Conservation (phyloP, 2,329 filamentous ascomycete genomes). For the Xylariales sp. region DNA sequence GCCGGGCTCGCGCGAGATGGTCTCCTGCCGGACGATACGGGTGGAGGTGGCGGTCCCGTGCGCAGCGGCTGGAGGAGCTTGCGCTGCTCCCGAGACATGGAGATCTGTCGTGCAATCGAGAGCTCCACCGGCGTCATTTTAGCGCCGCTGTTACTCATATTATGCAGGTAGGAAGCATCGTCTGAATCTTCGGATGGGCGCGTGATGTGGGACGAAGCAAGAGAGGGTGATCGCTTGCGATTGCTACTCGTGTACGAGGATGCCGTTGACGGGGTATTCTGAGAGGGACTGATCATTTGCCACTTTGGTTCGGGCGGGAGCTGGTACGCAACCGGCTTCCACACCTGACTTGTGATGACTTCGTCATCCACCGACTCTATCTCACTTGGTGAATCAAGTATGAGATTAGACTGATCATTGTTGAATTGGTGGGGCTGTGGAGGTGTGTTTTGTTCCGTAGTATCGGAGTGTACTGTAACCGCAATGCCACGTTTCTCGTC, state of each 20-base stretch:
- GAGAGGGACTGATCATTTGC: slow-evolving; percentile 59
- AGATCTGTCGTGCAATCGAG: slow-evolving; percentile 76
- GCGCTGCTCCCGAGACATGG: slow-evolving; percentile 70
- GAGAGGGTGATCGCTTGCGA: slow-evolving; percentile 49
- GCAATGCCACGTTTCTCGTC: slow-evolving; percentile 40
- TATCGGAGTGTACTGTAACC: slow-evolving; percentile 42
- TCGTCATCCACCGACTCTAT: slow-evolving; percentile 44
- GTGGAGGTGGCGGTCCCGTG: slow-evolving; percentile 42
- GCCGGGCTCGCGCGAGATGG: slow-evolving; percentile 24
- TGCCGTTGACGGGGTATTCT: slow-evolving; percentile 49
- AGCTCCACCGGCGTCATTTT: slow-evolving; percentile 68
- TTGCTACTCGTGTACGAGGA: slow-evolving; percentile 43
- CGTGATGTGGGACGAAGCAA: slow-evolving; percentile 50
- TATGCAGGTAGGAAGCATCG: slow-evolving; percentile 53
- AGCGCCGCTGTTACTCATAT: background rate
- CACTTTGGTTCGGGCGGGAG: slow-evolving; percentile 57
- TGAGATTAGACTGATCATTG: slow-evolving; percentile 51
- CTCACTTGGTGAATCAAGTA: slow-evolving; percentile 57
- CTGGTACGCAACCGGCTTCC: slow-evolving; percentile 49
- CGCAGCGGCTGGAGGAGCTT: slow-evolving; percentile 67
- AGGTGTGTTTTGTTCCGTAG: slow-evolving; percentile 37
- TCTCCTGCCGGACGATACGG: slow-evolving; percentile 24
- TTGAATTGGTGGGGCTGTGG: slow-evolving; percentile 46
- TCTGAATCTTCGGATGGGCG: slow-evolving; percentile 53
- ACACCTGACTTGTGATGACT: slow-evolving; percentile 45